Percentiles rank a stretch among this genome's conserved stretches.
phyloP scores from a whole-genome alignment of 306 rosid species.

The Medicago truncatula region MtrunA17r5.0-ANR NC_053042.1:10018001-10018500 shows the following conservation, averaged over 20 bases:
- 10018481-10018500: neutral
- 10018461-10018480: neutral
- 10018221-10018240: neutral
- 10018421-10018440: neutral
- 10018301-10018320: neutral
- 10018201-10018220: neutral
- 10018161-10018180: neutral
- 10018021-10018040: conserved; percentile 69
- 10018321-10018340: no score
- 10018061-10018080: conserved; percentile 71
- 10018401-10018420: neutral
- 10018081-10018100: conserved; percentile 68
- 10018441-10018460: no score
- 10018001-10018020: conserved; percentile 84
- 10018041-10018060: conserved; percentile 87
- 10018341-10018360: no score
- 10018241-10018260: neutral
- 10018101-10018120: conserved; percentile 63
- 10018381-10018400: neutral
- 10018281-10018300: no score
- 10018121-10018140: neutral
- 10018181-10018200: neutral
- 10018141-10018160: neutral
- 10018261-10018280: no score
- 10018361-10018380: neutral